A percentile compares a stretch with the other conserved stretches of the same genome.
These are phyloP conservation scores for Ormosia semicastrata DNA, from an alignment of 306 rosid species.

Conservation along the genomic window DNA sequence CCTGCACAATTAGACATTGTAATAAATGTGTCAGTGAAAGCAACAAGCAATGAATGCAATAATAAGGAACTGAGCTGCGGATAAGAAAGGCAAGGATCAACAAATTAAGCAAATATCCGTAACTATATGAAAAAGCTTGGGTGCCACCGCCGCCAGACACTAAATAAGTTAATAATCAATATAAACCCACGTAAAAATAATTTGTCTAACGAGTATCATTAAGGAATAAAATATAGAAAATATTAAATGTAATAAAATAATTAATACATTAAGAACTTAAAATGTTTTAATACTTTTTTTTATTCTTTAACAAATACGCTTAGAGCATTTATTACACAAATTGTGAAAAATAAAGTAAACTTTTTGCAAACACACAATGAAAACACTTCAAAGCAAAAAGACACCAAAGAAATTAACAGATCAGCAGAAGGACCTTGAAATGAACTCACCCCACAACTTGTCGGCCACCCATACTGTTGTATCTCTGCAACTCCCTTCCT, in stretches of 20 bases:
- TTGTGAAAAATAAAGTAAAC: no score
- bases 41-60: neutral
- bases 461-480: constrained; percentile 68
- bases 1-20: constrained; percentile 42
- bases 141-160: neutral
- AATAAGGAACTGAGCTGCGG: neutral
- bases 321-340: no score
- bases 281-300: no score
- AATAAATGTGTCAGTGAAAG: neutral
- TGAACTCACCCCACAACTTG: constrained; percentile 86
- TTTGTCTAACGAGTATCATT: no score
- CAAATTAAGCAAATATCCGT: neutral
- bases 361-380: neutral
- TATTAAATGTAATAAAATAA: no score
- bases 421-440: neutral
- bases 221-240: no score
- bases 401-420: neutral
- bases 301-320: no score
- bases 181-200: neutral
- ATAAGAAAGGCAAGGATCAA: neutral
- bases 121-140: neutral
- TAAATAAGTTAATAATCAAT: neutral
- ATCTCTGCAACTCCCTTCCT: constrained; percentile 84
- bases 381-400: neutral
- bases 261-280: no score